phyloP scores from a whole-genome alignment of 768 basidiomycete species.

The Amanita inopinata region DNA sequence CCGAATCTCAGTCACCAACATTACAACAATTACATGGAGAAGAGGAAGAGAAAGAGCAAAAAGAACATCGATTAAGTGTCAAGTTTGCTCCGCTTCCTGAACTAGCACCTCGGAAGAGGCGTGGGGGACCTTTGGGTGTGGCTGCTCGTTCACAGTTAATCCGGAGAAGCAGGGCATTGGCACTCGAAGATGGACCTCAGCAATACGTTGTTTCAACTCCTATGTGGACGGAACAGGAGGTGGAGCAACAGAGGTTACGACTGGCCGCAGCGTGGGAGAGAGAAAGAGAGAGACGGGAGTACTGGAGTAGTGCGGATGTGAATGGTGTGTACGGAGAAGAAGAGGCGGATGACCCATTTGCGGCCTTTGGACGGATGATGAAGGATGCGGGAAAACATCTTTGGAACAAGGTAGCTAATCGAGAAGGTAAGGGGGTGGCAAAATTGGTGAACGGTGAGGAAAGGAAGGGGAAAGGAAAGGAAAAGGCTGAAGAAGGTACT shows the following conservation, averaged over 20 bases:
- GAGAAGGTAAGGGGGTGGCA: conserved; percentile 20
- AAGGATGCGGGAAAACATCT: conserved; percentile 40
- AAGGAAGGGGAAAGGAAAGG: conserved; percentile 9
- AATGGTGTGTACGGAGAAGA: conserved; percentile 11
- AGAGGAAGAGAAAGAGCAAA: conserved; percentile 1
- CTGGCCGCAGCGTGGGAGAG: conserved; percentile 13
- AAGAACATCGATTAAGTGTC: conserved; percentile 25
- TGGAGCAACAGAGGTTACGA: conserved; percentile 22
- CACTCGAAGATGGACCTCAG: conserved; percentile 7
- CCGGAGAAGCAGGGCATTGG: conserved; percentile 22
- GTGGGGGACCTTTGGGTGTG: conserved; percentile 42
- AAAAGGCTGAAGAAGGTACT: background rate
- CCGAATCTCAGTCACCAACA: too few species aligned
- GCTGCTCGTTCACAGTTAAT: conserved; percentile 37
- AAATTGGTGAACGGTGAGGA: conserved; percentile 14
- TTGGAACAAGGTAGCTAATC: conserved; percentile 38
- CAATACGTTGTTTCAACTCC: conserved; percentile 13
- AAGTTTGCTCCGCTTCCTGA: conserved; percentile 54
- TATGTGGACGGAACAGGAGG: conserved; percentile 31
- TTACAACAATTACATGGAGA: too few species aligned
- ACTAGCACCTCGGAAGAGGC: conserved; percentile 37
- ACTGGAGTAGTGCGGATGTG: conserved; percentile 8
- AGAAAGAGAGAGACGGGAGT: conserved; percentile 14
- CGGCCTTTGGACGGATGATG: conserved; percentile 39
- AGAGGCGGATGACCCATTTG: conserved; percentile 34